Percentiles rank a stretch among this genome's conserved stretches.
Conservation (phyloP, 2,329 filamentous ascomycete genomes). For the Botrytis elliptica region DNA sequence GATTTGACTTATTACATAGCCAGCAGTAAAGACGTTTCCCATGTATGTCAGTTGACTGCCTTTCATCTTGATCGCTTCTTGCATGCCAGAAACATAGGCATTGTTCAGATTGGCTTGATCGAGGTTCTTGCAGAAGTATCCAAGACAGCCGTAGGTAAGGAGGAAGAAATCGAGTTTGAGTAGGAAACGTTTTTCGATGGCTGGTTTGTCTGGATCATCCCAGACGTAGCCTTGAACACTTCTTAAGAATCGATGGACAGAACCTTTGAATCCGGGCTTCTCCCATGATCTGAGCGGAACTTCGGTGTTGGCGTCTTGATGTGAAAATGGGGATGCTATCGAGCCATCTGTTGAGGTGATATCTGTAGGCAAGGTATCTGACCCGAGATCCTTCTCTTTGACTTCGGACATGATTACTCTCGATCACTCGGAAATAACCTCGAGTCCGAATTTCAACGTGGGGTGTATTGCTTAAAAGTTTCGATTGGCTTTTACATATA, state of each 20-base stretch:
- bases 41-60: constrained; percentile 56
- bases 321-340: background rate
- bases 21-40: constrained; percentile 52
- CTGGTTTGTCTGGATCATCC: constrained; percentile 37
- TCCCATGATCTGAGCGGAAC: constrained; percentile 25
- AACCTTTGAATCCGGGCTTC: constrained; percentile 24
- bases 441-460: background rate
- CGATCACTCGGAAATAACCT: background rate
- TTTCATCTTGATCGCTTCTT: constrained; percentile 48
- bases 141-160: constrained; percentile 46
- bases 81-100: constrained; percentile 48
- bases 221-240: constrained; percentile 35
- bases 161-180: constrained; percentile 53
- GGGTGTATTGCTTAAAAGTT: background rate
- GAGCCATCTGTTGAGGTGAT: background rate
- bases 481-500: background rate
- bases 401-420: background rate
- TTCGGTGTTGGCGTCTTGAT: background rate
- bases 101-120: constrained; percentile 41
- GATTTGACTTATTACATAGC: constrained; percentile 32
- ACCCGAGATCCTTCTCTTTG: constrained; percentile 4
- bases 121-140: constrained; percentile 47
- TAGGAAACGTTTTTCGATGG: constrained; percentile 47
- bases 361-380: background rate
- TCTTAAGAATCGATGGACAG: constrained; percentile 22